Evolutionary conservation across 2,329 filamentous ascomycete species (phyloP), one percentile per base, ranked within the genome.

Genomic region (Cryoendolithus antarcticus): DNA sequence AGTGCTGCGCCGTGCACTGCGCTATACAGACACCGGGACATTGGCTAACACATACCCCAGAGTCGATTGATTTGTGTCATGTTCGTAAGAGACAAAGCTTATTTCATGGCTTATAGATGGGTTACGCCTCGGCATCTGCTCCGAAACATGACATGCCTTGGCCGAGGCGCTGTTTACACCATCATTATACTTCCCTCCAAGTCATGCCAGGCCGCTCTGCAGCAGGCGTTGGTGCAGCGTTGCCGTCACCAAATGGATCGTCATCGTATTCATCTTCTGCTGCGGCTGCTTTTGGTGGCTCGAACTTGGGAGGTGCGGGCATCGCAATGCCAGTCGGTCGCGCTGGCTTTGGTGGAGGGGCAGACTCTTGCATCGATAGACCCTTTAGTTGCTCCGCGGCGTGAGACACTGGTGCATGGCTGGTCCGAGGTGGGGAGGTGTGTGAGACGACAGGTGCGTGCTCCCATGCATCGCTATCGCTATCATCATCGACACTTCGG

Each of bases 191-290:
- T 12, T 49, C 49, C 35, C 42, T 59, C 58, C 57, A 60, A 32
- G 47, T 56, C 55, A 60, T 57, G 5, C 57, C 56, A 4, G 46
- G 37, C 29, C 52, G 61, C 54, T 69, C 69, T 31, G 56, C 50
- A 49, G 57, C 62, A 12, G 70, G 71, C 3, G 71, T 74, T 35
- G 67, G 67, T 19, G 84, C 70, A 4, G 77, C 82, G 56, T 93
- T 88, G 32, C 74, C 74, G 57, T 94, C 86, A 3, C 82, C 84
- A 58, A 94, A 94, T 0, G 86, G 86, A 55, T 93, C 76, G 46
- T 91, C 74, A n/a, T 86, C 82, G 32, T 86, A 80, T n/a, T 82
- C 78, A 6, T 82, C 78, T 2, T 74, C 74, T 6, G 70, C 66
- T 2, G 62, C 56, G 43, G 76, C 71, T 35, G 70, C 70, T 9